A percentile compares a stretch with the other conserved stretches of the same genome.
Conservation (phyloP, 116 monocot genomes). For the Trichopus zeylanicus region DNA sequence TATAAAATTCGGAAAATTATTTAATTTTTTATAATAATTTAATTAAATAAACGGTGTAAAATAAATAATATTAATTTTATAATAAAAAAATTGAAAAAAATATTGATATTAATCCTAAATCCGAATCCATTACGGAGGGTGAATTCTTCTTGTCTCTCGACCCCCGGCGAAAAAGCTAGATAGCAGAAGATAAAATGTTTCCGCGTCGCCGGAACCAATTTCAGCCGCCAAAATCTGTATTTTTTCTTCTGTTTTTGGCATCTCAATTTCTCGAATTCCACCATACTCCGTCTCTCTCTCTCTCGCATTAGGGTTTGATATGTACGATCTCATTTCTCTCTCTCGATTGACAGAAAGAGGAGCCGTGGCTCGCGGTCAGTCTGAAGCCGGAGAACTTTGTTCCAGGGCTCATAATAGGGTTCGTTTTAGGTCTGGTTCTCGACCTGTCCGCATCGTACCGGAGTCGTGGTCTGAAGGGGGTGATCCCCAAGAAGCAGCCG, state of each 20-base stretch:
- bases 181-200: conserved; percentile 14
- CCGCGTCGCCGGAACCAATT: conserved; percentile 9
- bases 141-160: too few relatives aligned
- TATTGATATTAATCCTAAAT: too few relatives aligned
- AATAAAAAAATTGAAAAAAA: too few relatives aligned
- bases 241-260: not conserved
- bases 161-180: too few relatives aligned
- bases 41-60: too few relatives aligned
- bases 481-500: conserved; percentile 16
- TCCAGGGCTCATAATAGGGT: conserved; percentile 69
- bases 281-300: not conserved
- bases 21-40: too few relatives aligned
- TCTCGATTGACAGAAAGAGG: conserved; percentile 22
- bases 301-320: not conserved
- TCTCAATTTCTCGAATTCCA: not conserved
- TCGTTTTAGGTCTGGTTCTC: conserved; percentile 67
- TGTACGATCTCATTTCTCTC: too few relatives aligned
- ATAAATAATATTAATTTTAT: too few relatives aligned
- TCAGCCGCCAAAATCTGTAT: not conserved
- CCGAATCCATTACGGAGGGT: too few relatives aligned
- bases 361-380: conserved; percentile 66
- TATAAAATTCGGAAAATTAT: too few relatives aligned
- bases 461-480: conserved; percentile 9
- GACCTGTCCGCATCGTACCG: conserved; percentile 33
- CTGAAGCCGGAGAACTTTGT: conserved; percentile 73